These are phyloP conservation scores for Macrophomina phaseolina DNA, from an alignment of 2,329 filamentous ascomycete species.

Conservation along the genomic window DNA sequence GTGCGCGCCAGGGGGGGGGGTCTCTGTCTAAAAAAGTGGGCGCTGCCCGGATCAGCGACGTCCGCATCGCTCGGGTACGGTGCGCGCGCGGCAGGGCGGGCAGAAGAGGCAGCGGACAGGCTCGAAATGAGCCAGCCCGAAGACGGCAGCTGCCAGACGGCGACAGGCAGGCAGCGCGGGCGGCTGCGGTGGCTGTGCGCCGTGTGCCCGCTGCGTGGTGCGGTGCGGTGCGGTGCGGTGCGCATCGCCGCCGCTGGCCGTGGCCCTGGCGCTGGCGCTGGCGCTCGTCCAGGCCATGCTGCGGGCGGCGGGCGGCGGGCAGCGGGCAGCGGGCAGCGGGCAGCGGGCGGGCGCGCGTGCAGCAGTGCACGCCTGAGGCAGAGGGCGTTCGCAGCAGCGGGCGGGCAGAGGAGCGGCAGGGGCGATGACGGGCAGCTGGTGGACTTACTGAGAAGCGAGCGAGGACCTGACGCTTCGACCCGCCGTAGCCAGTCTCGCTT, in stretches of 20 bases:
- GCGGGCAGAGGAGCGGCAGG: too few species aligned
- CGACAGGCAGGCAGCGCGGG: neutral
- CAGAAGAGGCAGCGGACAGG: neutral
- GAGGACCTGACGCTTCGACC: neutral
- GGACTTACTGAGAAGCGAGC: slow-evolving; percentile 13
- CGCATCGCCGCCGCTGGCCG: slow-evolving; percentile 1
- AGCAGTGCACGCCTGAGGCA: slow-evolving; percentile 4
- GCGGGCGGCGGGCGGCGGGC: neutral
- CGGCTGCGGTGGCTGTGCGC: slow-evolving; percentile 21
- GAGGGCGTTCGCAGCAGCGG: neutral
- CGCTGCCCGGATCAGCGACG: slow-evolving; percentile 23
- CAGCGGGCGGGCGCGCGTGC: slow-evolving; percentile 8
- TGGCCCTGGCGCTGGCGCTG: neutral
- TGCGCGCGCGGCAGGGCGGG: neutral
- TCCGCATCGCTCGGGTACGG: slow-evolving; percentile 19
- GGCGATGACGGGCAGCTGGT: slow-evolving; percentile 24
- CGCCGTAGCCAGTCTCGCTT: slow-evolving; percentile 1
- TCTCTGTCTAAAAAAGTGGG: slow-evolving; percentile 22
- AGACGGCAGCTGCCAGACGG: slow-evolving; percentile 13
- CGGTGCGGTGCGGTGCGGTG: slow-evolving; percentile 4
- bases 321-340: slow-evolving; percentile 3
- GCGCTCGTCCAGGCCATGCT: neutral
- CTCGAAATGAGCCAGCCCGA: slow-evolving; percentile 16
- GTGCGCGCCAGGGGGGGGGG: slow-evolving; percentile 20
- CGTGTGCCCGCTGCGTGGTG: neutral